Percentiles rank a stretch among this genome's conserved stretches.
Conservation (phyloP, 192 early-diverging fungal species). For the Coemansia sp. region DNA sequence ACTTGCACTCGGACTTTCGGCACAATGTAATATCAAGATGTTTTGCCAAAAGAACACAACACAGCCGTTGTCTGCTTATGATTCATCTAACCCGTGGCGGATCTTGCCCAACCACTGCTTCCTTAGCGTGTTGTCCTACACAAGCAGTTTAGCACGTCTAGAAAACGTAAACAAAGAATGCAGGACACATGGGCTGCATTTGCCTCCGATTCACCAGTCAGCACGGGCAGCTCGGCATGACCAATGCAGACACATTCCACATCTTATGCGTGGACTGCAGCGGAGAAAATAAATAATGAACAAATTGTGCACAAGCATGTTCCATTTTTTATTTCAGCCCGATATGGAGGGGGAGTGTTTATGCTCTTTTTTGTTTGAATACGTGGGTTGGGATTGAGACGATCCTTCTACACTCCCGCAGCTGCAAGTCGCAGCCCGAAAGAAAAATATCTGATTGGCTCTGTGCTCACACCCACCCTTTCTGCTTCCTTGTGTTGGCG, state of each 20-base stretch:
- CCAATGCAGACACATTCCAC: not conserved
- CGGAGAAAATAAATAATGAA: not conserved
- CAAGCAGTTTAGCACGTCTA: too few species aligned
- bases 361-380: not conserved
- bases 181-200: not conserved
- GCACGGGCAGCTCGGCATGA: not conserved
- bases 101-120: too few species aligned
- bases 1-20: too few species aligned
- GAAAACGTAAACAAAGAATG: not conserved
- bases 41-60: too few species aligned
- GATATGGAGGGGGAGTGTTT: too few species aligned
- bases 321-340: not conserved
- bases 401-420: not conserved
- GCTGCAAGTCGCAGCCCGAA: not conserved
- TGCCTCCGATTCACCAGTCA: not conserved
- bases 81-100: too few species aligned
- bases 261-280: slow-evolving; percentile 1
- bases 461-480: not conserved
- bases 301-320: not conserved
- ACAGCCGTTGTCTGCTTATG: too few species aligned
- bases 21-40: too few species aligned
- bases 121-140: too few species aligned
- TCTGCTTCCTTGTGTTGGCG: not conserved
- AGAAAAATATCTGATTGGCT: slow-evolving; percentile 3
- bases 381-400: not conserved